Conservation (phyloP, 163 green algal genomes). For the Picocystis sp. region DNA sequence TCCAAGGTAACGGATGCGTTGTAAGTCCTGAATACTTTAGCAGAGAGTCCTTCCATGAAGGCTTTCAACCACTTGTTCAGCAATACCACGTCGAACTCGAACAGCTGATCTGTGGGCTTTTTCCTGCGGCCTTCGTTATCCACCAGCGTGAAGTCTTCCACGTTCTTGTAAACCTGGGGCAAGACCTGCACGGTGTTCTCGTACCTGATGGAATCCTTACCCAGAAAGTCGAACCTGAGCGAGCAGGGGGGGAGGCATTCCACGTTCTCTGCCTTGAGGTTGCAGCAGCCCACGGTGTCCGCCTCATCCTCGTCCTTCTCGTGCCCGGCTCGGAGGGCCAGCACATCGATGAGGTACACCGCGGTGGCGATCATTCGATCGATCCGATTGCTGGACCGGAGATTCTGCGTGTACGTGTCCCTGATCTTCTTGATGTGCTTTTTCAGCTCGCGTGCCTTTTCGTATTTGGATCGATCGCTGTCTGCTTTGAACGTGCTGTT, state of each 20-base stretch:
- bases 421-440: constrained; percentile 13
- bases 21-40: constrained; percentile 98
- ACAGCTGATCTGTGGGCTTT: constrained; percentile 61
- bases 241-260: constrained; percentile 34
- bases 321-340: constrained; percentile 91
- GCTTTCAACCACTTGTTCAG: constrained; percentile 86
- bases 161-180: constrained; percentile 53
- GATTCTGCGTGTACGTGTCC: constrained; percentile 33
- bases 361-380: constrained; percentile 71
- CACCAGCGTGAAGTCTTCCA: constrained; percentile 50
- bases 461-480: constrained; percentile 88
- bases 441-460: constrained; percentile 81
- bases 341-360: constrained; percentile 94
- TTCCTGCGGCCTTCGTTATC: constrained; percentile 41
- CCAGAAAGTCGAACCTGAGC: constrained; percentile 92
- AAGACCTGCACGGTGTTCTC: constrained; percentile 77
- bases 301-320: constrained; percentile 98
- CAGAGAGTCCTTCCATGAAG: constrained; percentile 85
- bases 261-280: constrained; percentile 88
- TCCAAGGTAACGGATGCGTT: constrained; percentile 92
- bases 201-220: constrained; percentile 96
- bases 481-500: constrained; percentile 81
- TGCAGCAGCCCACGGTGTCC: constrained; percentile 98
- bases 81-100: constrained; percentile 79
- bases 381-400: constrained; percentile 32